Percentiles rank a stretch among this genome's conserved stretches.
These are phyloP conservation scores for Neonectria faginata DNA, from an alignment of 2,329 filamentous ascomycete species.

Conservation along the genomic window DNA sequence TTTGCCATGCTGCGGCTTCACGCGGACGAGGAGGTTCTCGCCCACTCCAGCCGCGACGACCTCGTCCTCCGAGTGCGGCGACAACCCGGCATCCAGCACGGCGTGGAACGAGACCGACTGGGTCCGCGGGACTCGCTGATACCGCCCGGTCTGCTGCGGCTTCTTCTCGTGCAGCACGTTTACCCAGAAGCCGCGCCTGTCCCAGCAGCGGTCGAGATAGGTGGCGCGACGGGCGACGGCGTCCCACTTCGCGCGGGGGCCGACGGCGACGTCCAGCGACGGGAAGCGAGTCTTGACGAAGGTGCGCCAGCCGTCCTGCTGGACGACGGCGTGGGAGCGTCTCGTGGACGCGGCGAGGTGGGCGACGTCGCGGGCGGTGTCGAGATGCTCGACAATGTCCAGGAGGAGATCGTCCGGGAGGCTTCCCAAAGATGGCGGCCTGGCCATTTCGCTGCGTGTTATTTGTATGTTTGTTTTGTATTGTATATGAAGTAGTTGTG, in stretches of 20 bases:
- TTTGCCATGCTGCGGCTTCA: conserved; percentile 47
- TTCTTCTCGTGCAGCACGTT: conserved; percentile 42
- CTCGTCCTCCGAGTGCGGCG: conserved; percentile 55
- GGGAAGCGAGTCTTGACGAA: conserved; percentile 61
- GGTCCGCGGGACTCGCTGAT: conserved; percentile 33
- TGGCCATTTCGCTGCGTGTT: conserved; percentile 37
- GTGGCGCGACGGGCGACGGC: conserved; percentile 60
- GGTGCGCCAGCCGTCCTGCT: conserved; percentile 60
- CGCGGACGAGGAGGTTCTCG: conserved; percentile 61
- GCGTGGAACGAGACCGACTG: conserved; percentile 59
- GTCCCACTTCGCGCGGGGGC: conserved; percentile 48
- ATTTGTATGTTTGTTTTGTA: conserved; percentile 11
- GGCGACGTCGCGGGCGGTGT: conserved; percentile 62
- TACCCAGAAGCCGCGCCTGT: conserved; percentile 58
- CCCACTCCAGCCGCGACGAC: conserved; percentile 64
- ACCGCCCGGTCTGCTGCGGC: conserved; percentile 28
- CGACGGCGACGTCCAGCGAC: conserved; percentile 51
- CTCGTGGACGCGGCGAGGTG: conserved; percentile 55
- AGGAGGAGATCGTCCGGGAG: conserved; percentile 65
- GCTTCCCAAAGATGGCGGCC: conserved; percentile 51
- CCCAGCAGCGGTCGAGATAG: conserved; percentile 65
- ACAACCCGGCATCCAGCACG: conserved; percentile 59
- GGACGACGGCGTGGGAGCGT: conserved; percentile 54
- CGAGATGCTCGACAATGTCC: conserved; percentile 60
- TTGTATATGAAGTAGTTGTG: conserved; percentile 15